Conservation (phyloP, 140 eudicot genomes). For the Oenanthe javanica region DNA sequence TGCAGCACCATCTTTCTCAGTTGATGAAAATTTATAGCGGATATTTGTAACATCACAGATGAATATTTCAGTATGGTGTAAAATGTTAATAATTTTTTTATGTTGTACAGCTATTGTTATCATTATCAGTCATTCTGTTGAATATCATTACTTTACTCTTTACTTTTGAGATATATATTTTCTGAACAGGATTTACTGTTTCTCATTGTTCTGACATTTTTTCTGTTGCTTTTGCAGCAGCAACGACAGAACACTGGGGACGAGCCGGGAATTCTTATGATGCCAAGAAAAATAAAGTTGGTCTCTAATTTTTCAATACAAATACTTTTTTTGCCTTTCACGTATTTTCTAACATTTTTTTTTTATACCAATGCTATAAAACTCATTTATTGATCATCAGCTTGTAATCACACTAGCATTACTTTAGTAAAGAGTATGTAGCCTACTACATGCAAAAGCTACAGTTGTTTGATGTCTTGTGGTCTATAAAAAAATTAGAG, state of each 20-base stretch:
- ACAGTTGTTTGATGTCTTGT: background rate
- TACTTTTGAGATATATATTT: background rate
- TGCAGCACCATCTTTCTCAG: background rate
- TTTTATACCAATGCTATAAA: background rate
- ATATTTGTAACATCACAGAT: background rate
- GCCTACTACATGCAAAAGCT: slow-evolving; percentile 1
- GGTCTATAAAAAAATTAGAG: background rate
- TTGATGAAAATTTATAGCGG: background rate
- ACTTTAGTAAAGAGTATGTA: background rate
- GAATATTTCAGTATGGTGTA: background rate
- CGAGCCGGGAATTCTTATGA: slow-evolving; percentile 50
- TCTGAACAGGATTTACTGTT: background rate
- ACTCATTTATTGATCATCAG: background rate
- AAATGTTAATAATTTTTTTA: background rate
- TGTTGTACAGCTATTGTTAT: background rate
- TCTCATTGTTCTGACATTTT: slow-evolving; percentile 6
- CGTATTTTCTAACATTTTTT: background rate
- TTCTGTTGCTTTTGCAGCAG: slow-evolving; percentile 32
- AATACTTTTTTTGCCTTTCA: background rate
- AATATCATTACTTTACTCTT: background rate
- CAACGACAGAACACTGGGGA: slow-evolving; percentile 35
- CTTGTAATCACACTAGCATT: background rate
- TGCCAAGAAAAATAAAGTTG: slow-evolving; percentile 47
- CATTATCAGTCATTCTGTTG: background rate
- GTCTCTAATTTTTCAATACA: slow-evolving; percentile 25